Base-by-base conservation (phyloP, 805 yeast genomes). In the Tetrapisispora pingtungensis region DNA sequence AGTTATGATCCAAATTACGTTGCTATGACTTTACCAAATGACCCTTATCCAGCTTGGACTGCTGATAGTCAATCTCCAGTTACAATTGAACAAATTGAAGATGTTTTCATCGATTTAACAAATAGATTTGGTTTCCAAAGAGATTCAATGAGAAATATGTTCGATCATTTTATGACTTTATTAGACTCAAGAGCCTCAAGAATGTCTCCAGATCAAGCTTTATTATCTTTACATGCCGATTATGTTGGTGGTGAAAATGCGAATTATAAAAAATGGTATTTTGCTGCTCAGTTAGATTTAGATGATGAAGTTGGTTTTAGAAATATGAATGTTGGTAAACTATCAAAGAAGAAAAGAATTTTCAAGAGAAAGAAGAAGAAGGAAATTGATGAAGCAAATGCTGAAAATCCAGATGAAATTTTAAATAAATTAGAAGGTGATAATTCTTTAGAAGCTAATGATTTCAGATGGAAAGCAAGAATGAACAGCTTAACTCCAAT, bases 11-110 rank as follows among this genome's bases (percentile, higher is more conserved):
- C 84, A 30, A 69, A 79, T 7, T 67, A 80, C 58, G 64, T 78
- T 61, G 68, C 84, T 58, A 69, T 80, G 73, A 81, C 86, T 63
- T 55, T 82, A 68, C 74, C 95, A 56, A 78, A 88, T 37, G 93
- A 93, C 65, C 99, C 98, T 30, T 93, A 90, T 65, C 98, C 99
- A 36, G 97, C 98, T 42, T 93, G 98, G 98, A 85, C 96, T 22
- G 95, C 95, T 39, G 97, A 93, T 66, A 89, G 84, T 46, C 90
- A 84, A 64, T 87, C 90, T 22, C 94, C 94, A 12, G 81, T 83
- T 46, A 73, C 86, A 40, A 75, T 84, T 44, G 93, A 84, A 65
- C 90, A 84, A 63, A 81, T 84, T 61, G 94, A 84, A 69, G 94
- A 84, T 69, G 78, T 84, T 33, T 84, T 84, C 61, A 84, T 84